A percentile compares a stretch with the other conserved stretches of the same genome.
phyloP scores from a whole-genome alignment of 805 yeast genomes.

The Nakazawaea anatomiae region DNA sequence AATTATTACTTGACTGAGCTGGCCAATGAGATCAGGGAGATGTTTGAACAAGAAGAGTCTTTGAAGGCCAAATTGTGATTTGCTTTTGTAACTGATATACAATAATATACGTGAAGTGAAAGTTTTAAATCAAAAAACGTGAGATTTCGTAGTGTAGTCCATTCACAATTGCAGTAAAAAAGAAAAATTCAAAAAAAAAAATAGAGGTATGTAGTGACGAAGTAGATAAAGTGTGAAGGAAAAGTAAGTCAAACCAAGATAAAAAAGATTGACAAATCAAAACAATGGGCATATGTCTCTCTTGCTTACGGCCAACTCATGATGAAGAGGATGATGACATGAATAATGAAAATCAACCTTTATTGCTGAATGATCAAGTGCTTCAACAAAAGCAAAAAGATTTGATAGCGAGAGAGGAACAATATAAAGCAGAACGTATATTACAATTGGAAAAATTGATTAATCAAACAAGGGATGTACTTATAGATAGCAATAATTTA shows the following conservation, averaged over 20 bases:
- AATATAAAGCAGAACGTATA: slow-evolving; percentile 2
- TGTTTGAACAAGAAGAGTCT: slow-evolving; percentile 30
- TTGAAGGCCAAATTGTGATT: slow-evolving; percentile 5
- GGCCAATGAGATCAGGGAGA: slow-evolving; percentile 74
- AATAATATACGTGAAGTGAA: not conserved
- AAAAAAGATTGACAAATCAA: not conserved
- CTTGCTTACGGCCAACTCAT: slow-evolving; percentile 20
- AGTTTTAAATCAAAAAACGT: not conserved
- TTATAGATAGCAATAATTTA: slow-evolving; percentile 9
- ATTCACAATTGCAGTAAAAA: not conserved
- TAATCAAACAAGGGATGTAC: slow-evolving; percentile 5
- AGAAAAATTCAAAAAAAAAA: not conserved
- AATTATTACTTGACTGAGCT: slow-evolving; percentile 67
- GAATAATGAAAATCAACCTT: slow-evolving; percentile 20
- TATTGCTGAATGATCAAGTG: slow-evolving; percentile 13
- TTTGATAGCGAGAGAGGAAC: slow-evolving; percentile 7
- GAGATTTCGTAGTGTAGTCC: no score
- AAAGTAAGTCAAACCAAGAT: not conserved
- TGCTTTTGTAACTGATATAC: not conserved
- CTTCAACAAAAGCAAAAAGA: slow-evolving; percentile 8
- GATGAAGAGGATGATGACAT: slow-evolving; percentile 14
- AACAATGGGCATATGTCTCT: slow-evolving; percentile 27
- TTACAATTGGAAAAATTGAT: slow-evolving; percentile 6
- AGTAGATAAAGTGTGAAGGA: not conserved
- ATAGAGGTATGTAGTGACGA: not conserved